Base-by-base conservation (phyloP, 2,329 filamentous ascomycete genomes). In the Paramyrothecium sp. region DNA sequence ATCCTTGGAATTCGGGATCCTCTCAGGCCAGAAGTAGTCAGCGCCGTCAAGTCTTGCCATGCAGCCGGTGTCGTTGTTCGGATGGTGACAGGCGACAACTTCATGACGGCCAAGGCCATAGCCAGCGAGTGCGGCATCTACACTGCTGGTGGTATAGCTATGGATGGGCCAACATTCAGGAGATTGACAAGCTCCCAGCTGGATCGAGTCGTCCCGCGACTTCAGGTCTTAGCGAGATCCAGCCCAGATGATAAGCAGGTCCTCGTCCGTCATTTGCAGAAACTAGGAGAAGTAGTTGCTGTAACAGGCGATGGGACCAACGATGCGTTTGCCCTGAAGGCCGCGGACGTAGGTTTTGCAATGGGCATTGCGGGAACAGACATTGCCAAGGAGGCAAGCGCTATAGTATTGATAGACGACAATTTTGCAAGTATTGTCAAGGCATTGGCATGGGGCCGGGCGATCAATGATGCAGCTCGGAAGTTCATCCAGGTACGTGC, bases 281-380 rank as follows among this genome's bases (percentile, higher is more conserved):
- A 73, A 13, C 73, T 82, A 51, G 82, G 81, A 16, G 81, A 85
- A 62, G 84, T 81, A 0, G 84, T 87, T 1, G 84, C 85, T 2
- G 83, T 86, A 5, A 89, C 87, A 2, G 87, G 87, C 10, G 87
- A 89, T 58, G 86, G 85, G 3, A 88, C 86, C 3, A 89, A 89
- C 60, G 86, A 89, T 60, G 86, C 84, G 0, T 83, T 86, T 7
- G 86, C 86, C 10, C 73, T 89, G 49, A 88, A 86, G 64, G 84
- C 83, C 53, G 86, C 86, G 1, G 86, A 89, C 63, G 84, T 89
- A 1, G 86, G 86, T 4, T 89, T 89, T 65, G 87, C 85, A 7
- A 89, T 89, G 86, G 86, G 86, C 5, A 81, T 88, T 56, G 81
- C 84, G 12, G 86, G 86, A 20, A 89, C 86, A 0, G 86, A 89